Percentiles rank a stretch among this genome's conserved stretches.
Conservation (phyloP, 2,329 filamentous ascomycete genomes). For the Phyllosticta citribraziliensis region DNA sequence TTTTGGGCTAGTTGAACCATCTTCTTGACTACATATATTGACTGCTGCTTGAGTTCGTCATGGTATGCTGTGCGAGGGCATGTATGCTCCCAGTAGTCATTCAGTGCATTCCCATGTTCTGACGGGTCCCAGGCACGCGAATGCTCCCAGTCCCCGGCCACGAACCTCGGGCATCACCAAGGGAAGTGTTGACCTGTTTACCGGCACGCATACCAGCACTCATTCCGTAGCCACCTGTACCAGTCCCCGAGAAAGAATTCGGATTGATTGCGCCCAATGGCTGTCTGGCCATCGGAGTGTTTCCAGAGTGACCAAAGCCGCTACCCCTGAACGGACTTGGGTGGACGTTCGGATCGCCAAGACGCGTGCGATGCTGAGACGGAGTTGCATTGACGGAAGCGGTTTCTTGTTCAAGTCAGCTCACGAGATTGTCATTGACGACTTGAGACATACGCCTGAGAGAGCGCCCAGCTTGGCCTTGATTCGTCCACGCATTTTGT, state of each 20-base stretch:
- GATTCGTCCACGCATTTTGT: constrained; percentile 1
- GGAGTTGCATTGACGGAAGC: constrained; percentile 19
- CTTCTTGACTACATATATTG: too few species aligned
- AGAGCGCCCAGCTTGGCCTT: not conserved
- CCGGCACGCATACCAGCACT: constrained; percentile 21
- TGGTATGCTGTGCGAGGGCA: too few species aligned
- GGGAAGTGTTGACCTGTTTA: constrained; percentile 14
- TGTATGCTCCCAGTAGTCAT: too few species aligned
- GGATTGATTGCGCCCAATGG: constrained; percentile 17
- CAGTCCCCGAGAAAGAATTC: constrained; percentile 15
- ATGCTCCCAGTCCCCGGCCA: not conserved
- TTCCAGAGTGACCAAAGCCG: constrained; percentile 18
- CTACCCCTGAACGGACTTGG: constrained; percentile 15
- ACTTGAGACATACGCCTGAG: not conserved
- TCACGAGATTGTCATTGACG: not conserved
- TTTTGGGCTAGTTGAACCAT: too few species aligned
- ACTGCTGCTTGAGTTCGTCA: too few species aligned
- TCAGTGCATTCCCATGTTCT: not conserved
- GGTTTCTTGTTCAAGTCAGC: constrained; percentile 15
- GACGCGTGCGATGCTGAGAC: constrained; percentile 17
- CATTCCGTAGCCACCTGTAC: constrained; percentile 20
- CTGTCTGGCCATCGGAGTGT: constrained; percentile 24
- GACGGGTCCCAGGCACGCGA: not conserved
- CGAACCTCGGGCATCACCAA: not conserved
- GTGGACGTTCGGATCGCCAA: constrained; percentile 22